Conservation (phyloP, 768 basidiomycete species). For the Cystobasidium tubakii region DNA sequence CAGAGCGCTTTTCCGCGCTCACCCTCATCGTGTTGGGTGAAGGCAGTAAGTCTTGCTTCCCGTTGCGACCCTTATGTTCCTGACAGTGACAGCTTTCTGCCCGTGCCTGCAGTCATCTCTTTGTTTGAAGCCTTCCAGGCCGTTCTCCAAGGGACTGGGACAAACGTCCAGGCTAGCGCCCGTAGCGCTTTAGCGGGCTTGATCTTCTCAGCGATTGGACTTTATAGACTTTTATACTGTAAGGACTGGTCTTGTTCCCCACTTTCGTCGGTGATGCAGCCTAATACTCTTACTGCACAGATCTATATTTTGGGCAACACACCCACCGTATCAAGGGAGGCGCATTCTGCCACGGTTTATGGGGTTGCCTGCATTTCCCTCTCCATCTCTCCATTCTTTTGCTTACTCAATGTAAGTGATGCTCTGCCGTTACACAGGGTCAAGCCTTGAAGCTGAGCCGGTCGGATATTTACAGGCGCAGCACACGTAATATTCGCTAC, state of each 20-base stretch:
- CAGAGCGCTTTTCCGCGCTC: conserved; percentile 28
- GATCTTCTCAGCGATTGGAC: conserved; percentile 1
- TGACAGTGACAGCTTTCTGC: no score
- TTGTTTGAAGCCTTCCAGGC: conserved; percentile 13
- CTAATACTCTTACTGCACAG: not conserved
- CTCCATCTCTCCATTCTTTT: not conserved
- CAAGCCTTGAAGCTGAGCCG: not conserved
- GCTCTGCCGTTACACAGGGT: not conserved
- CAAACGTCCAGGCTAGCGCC: not conserved
- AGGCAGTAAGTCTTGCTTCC: conserved; percentile 11
- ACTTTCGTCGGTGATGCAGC: not conserved
- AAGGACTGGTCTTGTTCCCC: not conserved
- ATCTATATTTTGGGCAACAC: conserved; percentile 17
- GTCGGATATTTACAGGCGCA: not conserved
- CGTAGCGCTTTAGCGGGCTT: not conserved
- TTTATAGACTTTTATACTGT: conserved; percentile 13
- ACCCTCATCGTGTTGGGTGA: conserved; percentile 25
- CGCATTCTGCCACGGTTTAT: not conserved
- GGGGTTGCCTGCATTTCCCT: conserved; percentile 10
- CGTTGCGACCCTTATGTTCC: no score
- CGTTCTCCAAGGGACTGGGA: not conserved
- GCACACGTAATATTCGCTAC: conserved; percentile 4
- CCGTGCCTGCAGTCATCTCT: not conserved
- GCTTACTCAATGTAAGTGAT: conserved; percentile 8
- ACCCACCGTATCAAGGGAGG: not conserved